Conservation (phyloP, 768 basidiomycete genomes). For the Tremella fuciformis region DNA sequence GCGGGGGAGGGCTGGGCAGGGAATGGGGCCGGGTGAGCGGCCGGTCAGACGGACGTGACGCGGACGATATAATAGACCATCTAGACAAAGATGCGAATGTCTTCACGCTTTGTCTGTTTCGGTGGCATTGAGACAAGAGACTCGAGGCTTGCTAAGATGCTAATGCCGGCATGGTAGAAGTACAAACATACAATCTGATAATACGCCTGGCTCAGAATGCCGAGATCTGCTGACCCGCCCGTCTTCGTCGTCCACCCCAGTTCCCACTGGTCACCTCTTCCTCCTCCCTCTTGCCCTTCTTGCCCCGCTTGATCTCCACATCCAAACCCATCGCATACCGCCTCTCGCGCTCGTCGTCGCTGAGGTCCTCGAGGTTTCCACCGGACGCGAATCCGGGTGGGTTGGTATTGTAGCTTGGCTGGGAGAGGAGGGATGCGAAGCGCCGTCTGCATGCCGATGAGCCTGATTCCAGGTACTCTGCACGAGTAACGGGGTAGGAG, state of each 20-base stretch:
- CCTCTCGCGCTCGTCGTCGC: constrained; percentile 45
- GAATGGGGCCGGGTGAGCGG: no score
- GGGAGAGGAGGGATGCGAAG: constrained; percentile 55
- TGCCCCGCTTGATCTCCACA: constrained; percentile 17
- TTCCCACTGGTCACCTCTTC: constrained; percentile 45
- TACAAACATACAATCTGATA: no score
- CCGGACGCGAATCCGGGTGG: constrained; percentile 36
- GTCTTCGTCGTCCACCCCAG: constrained; percentile 44
- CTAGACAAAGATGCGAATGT: no score
- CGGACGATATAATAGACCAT: no score
- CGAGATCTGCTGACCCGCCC: constrained; percentile 12
- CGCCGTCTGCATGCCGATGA: constrained; percentile 71
- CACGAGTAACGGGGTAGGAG: constrained; percentile 64
- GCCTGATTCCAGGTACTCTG: constrained; percentile 82
- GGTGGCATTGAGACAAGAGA: no score
- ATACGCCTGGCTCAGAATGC: no score
- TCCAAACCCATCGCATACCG: constrained; percentile 44
- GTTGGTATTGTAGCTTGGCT: constrained; percentile 36
- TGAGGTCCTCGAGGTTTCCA: constrained; percentile 15
- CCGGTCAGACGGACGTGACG: no score
- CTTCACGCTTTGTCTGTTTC: no score
- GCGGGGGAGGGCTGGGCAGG: no score
- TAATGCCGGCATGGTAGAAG: no score
- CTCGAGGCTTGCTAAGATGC: no score
- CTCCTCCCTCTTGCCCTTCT: constrained; percentile 26